Conservation (phyloP, 208 protist genomes). For the Crithidia bombi region DNA sequence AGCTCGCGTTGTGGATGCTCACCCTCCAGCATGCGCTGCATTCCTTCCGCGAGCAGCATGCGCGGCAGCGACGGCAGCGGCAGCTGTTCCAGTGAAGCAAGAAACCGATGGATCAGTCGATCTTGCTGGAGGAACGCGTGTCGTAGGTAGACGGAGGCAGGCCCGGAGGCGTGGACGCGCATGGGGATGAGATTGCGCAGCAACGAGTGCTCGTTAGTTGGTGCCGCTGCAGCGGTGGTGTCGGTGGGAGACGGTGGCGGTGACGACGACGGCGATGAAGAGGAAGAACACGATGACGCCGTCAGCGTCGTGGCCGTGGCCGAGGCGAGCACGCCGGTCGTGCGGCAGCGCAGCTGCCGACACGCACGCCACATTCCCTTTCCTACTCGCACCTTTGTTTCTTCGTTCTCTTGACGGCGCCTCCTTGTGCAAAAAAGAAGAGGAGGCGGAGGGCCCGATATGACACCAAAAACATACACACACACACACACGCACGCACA, state of each 20-base stretch:
- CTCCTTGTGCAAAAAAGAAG: too few species aligned
- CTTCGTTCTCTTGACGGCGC: too few species aligned
- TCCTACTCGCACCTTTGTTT: not conserved
- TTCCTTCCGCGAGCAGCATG: slow-evolving; percentile 83
- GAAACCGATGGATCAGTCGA: slow-evolving; percentile 55
- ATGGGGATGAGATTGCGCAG: slow-evolving; percentile 80
- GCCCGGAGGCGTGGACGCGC: slow-evolving; percentile 59
- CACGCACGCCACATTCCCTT: not conserved
- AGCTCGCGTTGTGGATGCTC: slow-evolving; percentile 73
- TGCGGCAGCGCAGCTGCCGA: not conserved
- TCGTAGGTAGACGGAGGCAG: slow-evolving; percentile 56
- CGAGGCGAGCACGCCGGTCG: not conserved
- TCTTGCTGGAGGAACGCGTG: slow-evolving; percentile 82
- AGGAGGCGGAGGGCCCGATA: too few species aligned
- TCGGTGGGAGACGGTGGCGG: not conserved
- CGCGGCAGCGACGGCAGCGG: slow-evolving; percentile 74
- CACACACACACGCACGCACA: slow-evolving; percentile 1
- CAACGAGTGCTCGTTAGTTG: slow-evolving; percentile 51
- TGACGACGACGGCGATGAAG: not conserved
- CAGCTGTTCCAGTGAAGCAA: slow-evolving; percentile 70
- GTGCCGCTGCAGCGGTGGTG: not conserved
- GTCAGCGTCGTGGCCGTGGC: not conserved
- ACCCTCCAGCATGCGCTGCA: slow-evolving; percentile 81
- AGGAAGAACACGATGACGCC: not conserved
- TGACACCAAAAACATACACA: slow-evolving; percentile 1